These are phyloP conservation scores for Daldinia sp. DNA, from an alignment of 2,329 filamentous ascomycete genomes.

Conservation along the genomic window DNA sequence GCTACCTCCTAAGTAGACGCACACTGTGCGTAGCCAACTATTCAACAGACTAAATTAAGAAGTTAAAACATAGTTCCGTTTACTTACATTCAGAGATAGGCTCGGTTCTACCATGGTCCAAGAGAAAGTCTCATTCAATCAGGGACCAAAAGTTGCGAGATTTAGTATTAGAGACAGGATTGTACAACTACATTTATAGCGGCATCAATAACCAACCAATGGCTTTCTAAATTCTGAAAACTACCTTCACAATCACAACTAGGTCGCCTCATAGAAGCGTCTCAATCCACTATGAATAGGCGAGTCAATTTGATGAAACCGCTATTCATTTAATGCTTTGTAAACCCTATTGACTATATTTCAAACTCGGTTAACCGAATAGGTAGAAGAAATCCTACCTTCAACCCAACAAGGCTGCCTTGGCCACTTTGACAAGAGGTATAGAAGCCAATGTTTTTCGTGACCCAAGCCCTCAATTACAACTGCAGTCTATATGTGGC, in stretches of 20 bases:
- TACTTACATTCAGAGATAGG: neutral
- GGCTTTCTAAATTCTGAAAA: too few relatives aligned
- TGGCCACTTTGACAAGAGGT: neutral
- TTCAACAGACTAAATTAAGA: neutral
- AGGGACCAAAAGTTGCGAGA: neutral
- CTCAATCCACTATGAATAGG: neutral
- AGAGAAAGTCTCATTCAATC: neutral
- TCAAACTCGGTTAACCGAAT: slow-evolving; percentile 5
- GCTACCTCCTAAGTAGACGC: neutral
- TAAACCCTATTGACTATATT: slow-evolving; percentile 17
- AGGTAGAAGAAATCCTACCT: neutral
- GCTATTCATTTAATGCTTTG: slow-evolving; percentile 5
- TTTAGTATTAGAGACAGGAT: neutral
- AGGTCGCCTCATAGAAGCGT: neutral
- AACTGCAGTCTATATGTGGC: slow-evolving; percentile 78
- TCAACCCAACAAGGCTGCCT: neutral
- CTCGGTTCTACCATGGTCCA: neutral
- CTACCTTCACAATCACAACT: neutral
- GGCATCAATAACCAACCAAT: too few relatives aligned
- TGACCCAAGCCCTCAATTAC: slow-evolving; percentile 49
- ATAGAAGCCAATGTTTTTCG: neutral
- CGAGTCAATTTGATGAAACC: neutral
- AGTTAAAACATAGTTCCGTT: neutral
- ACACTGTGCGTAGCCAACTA: slow-evolving; percentile 19
- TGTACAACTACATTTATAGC: too few relatives aligned